Evolutionary conservation across 257 asterid genomes (phyloP).

Genomic region (Agastache rugosa): DNA sequence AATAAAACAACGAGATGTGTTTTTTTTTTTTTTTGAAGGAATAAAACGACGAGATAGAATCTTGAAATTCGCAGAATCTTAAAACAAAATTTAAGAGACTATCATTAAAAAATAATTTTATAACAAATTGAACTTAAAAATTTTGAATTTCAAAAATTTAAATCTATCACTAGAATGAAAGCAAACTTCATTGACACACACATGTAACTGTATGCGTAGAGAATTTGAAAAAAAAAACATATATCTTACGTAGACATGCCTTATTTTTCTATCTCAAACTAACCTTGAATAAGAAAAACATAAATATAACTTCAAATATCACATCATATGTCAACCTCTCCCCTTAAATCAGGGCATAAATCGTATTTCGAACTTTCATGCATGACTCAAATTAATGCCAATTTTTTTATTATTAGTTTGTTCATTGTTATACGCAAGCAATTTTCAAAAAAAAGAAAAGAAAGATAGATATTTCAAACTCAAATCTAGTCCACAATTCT

Average conservation of each 20-base stretch:
- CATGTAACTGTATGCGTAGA: too few species aligned
- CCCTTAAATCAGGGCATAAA: constrained; percentile 39
- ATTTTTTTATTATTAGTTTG: not conserved
- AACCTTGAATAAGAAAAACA: not conserved
- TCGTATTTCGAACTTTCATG: constrained; percentile 29
- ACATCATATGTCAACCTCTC: constrained; percentile 38
- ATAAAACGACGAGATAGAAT: too few species aligned
- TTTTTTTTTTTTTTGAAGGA: too few species aligned
- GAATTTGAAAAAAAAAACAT: not conserved
- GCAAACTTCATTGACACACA: not conserved
- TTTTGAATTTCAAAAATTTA: not conserved
- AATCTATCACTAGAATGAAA: not conserved
- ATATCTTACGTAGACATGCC: not conserved
- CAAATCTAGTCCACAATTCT: not conserved
- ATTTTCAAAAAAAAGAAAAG: not conserved
- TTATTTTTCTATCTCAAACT: constrained; percentile 5
- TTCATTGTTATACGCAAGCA: not conserved
- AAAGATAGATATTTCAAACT: not conserved
- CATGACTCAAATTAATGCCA: constrained; percentile 15
- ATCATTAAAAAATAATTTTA: too few species aligned
- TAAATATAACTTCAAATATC: constrained; percentile 11
- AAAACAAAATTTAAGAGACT: too few species aligned
- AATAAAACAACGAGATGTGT: too few species aligned
- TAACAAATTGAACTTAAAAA: not conserved
- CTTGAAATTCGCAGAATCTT: too few species aligned